Conservation (phyloP, 306 rosid species). For the Cucumis cinereus region DNA sequence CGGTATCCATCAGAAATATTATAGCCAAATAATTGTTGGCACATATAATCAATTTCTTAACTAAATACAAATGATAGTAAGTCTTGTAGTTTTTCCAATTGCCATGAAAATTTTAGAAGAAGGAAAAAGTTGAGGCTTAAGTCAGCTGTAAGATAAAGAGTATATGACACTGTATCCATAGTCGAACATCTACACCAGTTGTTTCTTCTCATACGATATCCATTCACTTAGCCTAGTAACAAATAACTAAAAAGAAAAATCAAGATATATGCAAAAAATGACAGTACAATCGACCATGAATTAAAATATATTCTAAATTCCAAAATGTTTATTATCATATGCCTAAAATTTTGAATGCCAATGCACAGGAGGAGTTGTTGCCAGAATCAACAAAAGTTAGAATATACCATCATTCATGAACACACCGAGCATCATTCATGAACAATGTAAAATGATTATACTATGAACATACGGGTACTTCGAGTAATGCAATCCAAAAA, state of each 20-base stretch:
- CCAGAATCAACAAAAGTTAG: background rate
- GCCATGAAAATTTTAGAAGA: background rate
- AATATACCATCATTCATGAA: constrained; percentile 9
- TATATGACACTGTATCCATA: constrained; percentile 88
- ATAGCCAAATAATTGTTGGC: background rate
- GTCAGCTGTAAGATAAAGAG: constrained; percentile 85
- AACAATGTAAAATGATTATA: too few species aligned
- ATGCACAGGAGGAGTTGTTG: background rate
- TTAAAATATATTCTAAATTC: background rate
- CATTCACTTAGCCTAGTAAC: constrained; percentile 88
- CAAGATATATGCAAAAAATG: background rate
- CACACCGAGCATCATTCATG: too few species aligned
- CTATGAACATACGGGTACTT: too few species aligned
- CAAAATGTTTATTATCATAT: background rate
- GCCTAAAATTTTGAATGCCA: background rate
- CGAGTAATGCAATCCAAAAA: constrained; percentile 68
- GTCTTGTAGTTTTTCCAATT: background rate
- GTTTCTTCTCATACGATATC: constrained; percentile 99
- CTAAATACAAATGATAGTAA: background rate
- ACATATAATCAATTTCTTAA: too few species aligned
- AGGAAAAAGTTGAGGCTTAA: constrained; percentile 7
- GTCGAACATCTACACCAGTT: constrained; percentile 87
- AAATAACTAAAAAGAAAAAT: background rate
- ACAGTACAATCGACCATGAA: background rate
- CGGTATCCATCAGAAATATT: background rate